Conservation (phyloP, 768 basidiomycete species). For the Collybia mongolica region DNA sequence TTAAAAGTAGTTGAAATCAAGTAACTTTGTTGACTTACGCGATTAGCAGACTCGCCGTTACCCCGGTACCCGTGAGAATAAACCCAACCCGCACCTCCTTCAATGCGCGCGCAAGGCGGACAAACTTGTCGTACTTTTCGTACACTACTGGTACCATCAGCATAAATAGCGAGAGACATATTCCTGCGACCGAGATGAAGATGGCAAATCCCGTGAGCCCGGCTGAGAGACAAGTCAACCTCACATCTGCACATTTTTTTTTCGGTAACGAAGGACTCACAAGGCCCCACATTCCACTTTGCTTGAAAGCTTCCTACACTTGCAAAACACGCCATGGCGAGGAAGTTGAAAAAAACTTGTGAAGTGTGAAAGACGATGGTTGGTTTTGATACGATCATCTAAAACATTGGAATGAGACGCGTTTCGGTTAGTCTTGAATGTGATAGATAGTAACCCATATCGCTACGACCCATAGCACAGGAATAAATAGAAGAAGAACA, state of each 20-base stretch:
- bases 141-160: slow-evolving; percentile 76
- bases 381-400: slow-evolving; percentile 90
- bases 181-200: slow-evolving; percentile 71
- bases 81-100: slow-evolving; percentile 82
- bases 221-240: slow-evolving; percentile 48
- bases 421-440: slow-evolving; percentile 10
- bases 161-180: slow-evolving; percentile 74
- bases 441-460: slow-evolving; percentile 54
- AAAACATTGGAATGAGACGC: slow-evolving; percentile 10
- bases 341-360: slow-evolving; percentile 91
- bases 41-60: slow-evolving; percentile 66
- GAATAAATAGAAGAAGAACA: slow-evolving; percentile 64
- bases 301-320: slow-evolving; percentile 88
- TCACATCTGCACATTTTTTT: slow-evolving; percentile 4
- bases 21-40: slow-evolving; percentile 50
- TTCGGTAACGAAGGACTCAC: slow-evolving; percentile 45
- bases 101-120: slow-evolving; percentile 74
- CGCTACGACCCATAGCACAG: slow-evolving; percentile 64
- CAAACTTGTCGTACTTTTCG: slow-evolving; percentile 83
- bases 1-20: slow-evolving; percentile 5
- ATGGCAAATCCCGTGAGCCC: slow-evolving; percentile 85
- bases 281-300: slow-evolving; percentile 80
- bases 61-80: slow-evolving; percentile 75
- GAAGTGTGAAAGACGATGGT: slow-evolving; percentile 72
- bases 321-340: slow-evolving; percentile 90